These are phyloP conservation scores for Auriscalpium vulgare DNA, from an alignment of 768 basidiomycete genomes.

Conservation along the genomic window DNA sequence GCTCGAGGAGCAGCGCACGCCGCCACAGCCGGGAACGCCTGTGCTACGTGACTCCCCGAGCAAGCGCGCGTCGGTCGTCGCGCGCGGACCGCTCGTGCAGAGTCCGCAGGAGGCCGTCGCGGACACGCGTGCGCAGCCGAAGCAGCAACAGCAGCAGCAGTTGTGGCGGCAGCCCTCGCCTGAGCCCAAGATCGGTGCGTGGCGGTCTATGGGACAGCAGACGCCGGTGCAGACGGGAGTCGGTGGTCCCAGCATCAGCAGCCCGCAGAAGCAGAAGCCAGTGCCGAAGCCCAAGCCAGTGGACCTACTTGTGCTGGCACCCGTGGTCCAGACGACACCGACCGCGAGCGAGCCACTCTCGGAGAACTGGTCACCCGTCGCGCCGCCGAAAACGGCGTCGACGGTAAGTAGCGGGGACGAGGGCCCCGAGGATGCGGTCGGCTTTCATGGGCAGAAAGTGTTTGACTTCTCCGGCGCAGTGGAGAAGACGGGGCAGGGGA, in stretches of 20 bases:
- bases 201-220: slow-evolving; percentile 3
- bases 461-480: slow-evolving; percentile 3
- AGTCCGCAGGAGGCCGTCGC: slow-evolving; percentile 21
- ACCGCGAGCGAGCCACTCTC: slow-evolving; percentile 23
- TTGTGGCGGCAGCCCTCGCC: slow-evolving; percentile 5
- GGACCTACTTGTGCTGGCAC: slow-evolving; percentile 1
- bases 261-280: slow-evolving; percentile 1
- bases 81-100: slow-evolving; percentile 24
- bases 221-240: neutral
- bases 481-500: slow-evolving; percentile 13
- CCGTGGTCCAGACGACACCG: slow-evolving; percentile 14
- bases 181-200: slow-evolving; percentile 2
- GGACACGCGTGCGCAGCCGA: neutral
- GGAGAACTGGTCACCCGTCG: slow-evolving; percentile 43
- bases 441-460: neutral
- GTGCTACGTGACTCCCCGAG: slow-evolving; percentile 63
- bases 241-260: neutral
- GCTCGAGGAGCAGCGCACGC: slow-evolving; percentile 14
- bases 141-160: too few species aligned
- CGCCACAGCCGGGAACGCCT: slow-evolving; percentile 22
- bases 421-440: slow-evolving; percentile 38
- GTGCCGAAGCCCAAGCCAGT: slow-evolving; percentile 11
- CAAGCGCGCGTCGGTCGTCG: slow-evolving; percentile 63
- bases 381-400: slow-evolving; percentile 28
- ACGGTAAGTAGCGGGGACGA: slow-evolving; percentile 57